These are phyloP conservation scores for Arachis stenosperma DNA, from an alignment of 306 rosid genomes.

Conservation along the genomic window DNA sequence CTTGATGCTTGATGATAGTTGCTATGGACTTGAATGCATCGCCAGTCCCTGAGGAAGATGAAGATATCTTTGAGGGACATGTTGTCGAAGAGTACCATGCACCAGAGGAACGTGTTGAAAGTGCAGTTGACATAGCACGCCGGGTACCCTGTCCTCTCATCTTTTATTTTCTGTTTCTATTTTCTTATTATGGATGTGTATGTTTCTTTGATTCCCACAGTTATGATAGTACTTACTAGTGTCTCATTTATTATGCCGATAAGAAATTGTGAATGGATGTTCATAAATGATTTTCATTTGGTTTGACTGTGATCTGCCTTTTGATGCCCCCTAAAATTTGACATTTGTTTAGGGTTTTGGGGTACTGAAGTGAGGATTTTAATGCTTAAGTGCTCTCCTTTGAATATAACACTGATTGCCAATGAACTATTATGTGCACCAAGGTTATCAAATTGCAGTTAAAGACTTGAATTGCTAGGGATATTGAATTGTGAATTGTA, in stretches of 20 bases:
- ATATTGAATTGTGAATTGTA: no score
- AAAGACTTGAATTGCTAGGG: no score
- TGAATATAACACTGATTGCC: slow-evolving; percentile 2
- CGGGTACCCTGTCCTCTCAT: slow-evolving; percentile 61
- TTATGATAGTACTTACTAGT: slow-evolving; percentile 1
- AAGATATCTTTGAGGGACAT: slow-evolving; percentile 71
- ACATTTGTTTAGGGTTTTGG: neutral
- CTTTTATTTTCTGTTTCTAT: neutral
- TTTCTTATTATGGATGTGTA: slow-evolving; percentile 6
- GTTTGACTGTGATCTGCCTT: slow-evolving; percentile 4
- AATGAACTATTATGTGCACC: neutral
- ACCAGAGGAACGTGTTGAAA: slow-evolving; percentile 77
- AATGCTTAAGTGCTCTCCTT: slow-evolving; percentile 1
- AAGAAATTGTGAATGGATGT: neutral
- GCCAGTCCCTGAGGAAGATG: slow-evolving; percentile 95
- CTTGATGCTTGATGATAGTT: slow-evolving; percentile 76
- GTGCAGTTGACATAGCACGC: slow-evolving; percentile 80
- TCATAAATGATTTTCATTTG: neutral
- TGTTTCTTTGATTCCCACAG: neutral
- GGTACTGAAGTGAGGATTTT: neutral
- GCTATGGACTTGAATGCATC: slow-evolving; percentile 99
- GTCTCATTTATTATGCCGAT: neutral
- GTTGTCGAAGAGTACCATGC: slow-evolving; percentile 56
- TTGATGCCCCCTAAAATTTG: neutral
- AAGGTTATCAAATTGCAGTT: no score